Conservation (phyloP, 495 filamentous ascomycete species). For the Thermothielavioides terrestris region DNA sequence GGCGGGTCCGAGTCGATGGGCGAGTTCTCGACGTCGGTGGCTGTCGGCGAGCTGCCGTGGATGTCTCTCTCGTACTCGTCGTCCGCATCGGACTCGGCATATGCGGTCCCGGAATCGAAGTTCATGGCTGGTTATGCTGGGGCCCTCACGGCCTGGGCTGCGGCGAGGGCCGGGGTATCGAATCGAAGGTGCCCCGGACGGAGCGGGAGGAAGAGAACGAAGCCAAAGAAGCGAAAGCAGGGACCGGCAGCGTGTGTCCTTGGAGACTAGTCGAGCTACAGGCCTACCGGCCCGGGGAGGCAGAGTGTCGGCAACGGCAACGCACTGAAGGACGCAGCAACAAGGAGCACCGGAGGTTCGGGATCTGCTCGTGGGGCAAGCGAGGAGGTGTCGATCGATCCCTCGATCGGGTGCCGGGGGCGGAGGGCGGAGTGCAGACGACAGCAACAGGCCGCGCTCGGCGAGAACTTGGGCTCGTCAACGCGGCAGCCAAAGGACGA, state of each 20-base stretch:
- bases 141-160: constrained; percentile 22
- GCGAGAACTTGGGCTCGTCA: too few species aligned
- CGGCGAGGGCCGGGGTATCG: constrained; percentile 13
- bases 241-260: background rate
- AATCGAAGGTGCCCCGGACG: background rate
- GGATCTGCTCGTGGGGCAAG: background rate
- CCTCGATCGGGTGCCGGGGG: constrained; percentile 1
- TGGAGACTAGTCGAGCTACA: background rate
- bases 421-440: background rate
- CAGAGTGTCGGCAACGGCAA: background rate
- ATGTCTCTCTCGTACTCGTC: constrained; percentile 87
- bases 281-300: constrained; percentile 5
- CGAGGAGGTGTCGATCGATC: constrained; percentile 4
- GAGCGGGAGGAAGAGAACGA: too few species aligned
- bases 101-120: constrained; percentile 50
- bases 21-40: constrained; percentile 68
- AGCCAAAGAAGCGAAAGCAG: background rate
- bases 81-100: constrained; percentile 86
- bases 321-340: too few species aligned
- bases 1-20: constrained; percentile 72
- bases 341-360: background rate
- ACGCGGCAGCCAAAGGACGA: too few species aligned
- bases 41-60: constrained; percentile 60
- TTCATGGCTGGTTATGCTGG: constrained; percentile 36
- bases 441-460: too few species aligned